These are phyloP conservation scores for Malania oleifera DNA, from an alignment of 164 flowering plant species.

Conservation along the genomic window DNA sequence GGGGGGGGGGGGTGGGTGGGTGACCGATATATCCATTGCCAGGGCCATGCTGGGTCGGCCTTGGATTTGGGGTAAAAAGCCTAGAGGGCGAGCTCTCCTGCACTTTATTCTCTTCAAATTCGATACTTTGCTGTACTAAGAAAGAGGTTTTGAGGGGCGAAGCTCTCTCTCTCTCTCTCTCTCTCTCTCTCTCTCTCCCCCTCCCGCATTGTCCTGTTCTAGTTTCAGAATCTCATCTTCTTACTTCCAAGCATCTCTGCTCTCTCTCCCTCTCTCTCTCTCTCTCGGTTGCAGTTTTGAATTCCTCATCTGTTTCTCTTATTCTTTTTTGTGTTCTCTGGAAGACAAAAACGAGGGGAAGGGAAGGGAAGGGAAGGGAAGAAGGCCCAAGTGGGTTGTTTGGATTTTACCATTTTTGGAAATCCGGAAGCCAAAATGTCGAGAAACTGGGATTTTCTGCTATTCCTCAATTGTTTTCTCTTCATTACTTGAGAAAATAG, in stretches of 20 bases:
- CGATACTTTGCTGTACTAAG: constrained; percentile 41
- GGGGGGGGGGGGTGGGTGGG: constrained; percentile 12
- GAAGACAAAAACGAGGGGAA: neutral
- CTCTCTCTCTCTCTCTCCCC: constrained; percentile 18
- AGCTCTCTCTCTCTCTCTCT: constrained; percentile 5
- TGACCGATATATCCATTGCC: constrained; percentile 10
- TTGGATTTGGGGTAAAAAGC: constrained; percentile 22
- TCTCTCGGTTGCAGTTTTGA: constrained; percentile 9
- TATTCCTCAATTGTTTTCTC: constrained; percentile 16
- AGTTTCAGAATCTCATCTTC: constrained; percentile 29
- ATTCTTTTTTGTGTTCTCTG: constrained; percentile 6
- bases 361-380: neutral
- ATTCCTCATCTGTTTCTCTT: constrained; percentile 10
- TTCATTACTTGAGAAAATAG: constrained; percentile 17
- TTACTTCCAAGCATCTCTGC: constrained; percentile 24
- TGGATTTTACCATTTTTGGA: constrained; percentile 11
- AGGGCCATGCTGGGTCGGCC: constrained; percentile 15
- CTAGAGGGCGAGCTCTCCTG: constrained; percentile 11
- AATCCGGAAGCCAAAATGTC: constrained; percentile 24
- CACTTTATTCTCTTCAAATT: constrained; percentile 60
- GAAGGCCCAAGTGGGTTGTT: constrained; percentile 17
- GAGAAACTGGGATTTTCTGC: constrained; percentile 21
- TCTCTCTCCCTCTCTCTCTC: constrained; percentile 2
- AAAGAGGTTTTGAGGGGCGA: constrained; percentile 26
- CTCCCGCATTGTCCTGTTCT: constrained; percentile 37